phyloP scores from a whole-genome alignment of 2,329 filamentous ascomycete genomes.

The Onygena corvina region DNA sequence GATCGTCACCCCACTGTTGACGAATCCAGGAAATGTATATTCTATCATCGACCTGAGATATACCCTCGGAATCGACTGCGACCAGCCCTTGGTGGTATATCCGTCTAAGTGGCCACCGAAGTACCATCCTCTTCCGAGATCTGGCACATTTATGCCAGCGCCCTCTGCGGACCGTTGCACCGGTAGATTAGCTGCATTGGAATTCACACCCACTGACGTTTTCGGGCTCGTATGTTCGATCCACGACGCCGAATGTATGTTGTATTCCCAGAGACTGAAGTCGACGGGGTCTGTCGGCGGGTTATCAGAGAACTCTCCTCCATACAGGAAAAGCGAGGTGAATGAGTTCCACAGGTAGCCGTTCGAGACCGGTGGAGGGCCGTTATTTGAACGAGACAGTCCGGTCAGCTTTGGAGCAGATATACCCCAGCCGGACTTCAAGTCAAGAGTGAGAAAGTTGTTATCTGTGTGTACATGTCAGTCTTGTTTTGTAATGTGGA shows the following conservation, averaged over 20 bases:
- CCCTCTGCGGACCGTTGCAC: constrained; percentile 63
- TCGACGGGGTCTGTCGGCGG: constrained; percentile 46
- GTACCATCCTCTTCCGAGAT: constrained; percentile 61
- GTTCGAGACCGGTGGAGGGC: constrained; percentile 57
- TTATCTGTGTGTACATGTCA: constrained; percentile 41
- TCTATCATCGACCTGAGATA: constrained; percentile 65
- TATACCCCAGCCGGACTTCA: constrained; percentile 60
- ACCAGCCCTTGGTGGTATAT: constrained; percentile 54
- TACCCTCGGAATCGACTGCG: constrained; percentile 48
- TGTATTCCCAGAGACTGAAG: constrained; percentile 59
- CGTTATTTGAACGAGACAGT: constrained; percentile 48
- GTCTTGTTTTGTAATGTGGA: neutral
- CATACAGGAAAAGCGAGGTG: constrained; percentile 59
- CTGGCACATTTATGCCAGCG: constrained; percentile 57
- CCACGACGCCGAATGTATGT: constrained; percentile 49
- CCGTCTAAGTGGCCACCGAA: constrained; percentile 65
- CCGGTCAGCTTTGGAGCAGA: constrained; percentile 51
- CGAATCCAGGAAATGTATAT: constrained; percentile 60
- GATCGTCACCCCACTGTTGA: constrained; percentile 50
- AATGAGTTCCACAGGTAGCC: constrained; percentile 68
- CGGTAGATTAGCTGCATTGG: constrained; percentile 42
- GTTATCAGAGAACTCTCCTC: constrained; percentile 58
- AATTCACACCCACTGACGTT: constrained; percentile 53
- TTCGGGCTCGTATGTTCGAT: constrained; percentile 48
- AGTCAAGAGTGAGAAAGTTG: constrained; percentile 58